phyloP scores from a whole-genome alignment of 352 stramenopile genomes.

The Globisporangium uncinulatum region DNA sequence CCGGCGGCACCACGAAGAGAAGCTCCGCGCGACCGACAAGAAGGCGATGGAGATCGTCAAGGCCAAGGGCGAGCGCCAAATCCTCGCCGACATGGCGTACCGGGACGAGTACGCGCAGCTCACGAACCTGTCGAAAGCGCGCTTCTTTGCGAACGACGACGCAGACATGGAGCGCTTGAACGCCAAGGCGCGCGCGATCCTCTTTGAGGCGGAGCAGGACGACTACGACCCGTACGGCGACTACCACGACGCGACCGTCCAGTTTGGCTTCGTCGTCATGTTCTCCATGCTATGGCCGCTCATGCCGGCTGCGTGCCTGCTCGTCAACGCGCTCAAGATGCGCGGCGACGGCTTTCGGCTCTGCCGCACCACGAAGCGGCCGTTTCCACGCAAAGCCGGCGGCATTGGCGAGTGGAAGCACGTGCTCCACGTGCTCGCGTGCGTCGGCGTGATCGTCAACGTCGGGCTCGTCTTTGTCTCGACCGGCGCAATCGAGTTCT shows the following conservation, averaged over 20 bases:
- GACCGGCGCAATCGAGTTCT: constrained; percentile 66
- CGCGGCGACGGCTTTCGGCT: constrained; percentile 60
- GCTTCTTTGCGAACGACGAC: constrained; percentile 56
- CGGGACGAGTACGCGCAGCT: constrained; percentile 66
- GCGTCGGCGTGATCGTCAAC: constrained; percentile 66
- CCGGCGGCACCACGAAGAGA: constrained; percentile 51
- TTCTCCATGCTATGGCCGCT: constrained; percentile 75
- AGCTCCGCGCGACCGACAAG: constrained; percentile 47
- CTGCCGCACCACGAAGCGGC: constrained; percentile 63
- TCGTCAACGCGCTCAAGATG: constrained; percentile 68
- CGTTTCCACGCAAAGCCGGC: constrained; percentile 59
- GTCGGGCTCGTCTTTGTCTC: constrained; percentile 69
- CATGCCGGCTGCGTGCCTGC: constrained; percentile 67
- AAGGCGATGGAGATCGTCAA: constrained; percentile 76
- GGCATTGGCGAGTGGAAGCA: constrained; percentile 66
- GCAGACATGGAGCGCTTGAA: constrained; percentile 64
- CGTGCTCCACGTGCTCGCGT: constrained; percentile 49
- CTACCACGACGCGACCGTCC: constrained; percentile 63
- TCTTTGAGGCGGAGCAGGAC: constrained; percentile 70
- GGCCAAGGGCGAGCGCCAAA: constrained; percentile 46
- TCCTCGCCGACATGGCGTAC: constrained; percentile 66
- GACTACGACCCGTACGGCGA: constrained; percentile 75
- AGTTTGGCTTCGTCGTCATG: constrained; percentile 76
- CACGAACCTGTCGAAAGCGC: constrained; percentile 56
- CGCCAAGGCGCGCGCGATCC: constrained; percentile 53